A percentile compares a stretch with the other conserved stretches of the same genome.
These are phyloP conservation scores for Piromyces finnis DNA, from an alignment of 192 early-diverging fungal species.

Conservation along the genomic window DNA sequence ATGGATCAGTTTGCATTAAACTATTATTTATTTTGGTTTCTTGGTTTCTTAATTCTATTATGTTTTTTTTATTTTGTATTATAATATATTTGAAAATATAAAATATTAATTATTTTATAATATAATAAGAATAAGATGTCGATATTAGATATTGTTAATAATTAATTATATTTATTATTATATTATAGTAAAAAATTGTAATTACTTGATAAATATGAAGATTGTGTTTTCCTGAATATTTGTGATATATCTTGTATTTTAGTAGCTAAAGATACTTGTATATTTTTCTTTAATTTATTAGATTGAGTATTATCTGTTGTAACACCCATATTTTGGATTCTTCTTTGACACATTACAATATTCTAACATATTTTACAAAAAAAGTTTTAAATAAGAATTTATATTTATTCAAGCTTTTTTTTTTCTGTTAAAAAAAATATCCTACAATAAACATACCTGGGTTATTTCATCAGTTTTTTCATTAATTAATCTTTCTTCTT, in stretches of 20 bases:
- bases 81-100: no score
- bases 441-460: conserved; percentile 29
- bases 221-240: conserved; percentile 73
- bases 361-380: neutral
- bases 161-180: no score
- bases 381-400: no score
- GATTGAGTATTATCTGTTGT: conserved; percentile 17
- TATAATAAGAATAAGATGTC: no score
- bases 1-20: neutral
- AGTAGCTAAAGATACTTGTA: conserved; percentile 72
- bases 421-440: no score
- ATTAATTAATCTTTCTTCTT: conserved; percentile 29
- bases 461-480: conserved; percentile 60
- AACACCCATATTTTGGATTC: conserved; percentile 53
- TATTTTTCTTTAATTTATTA: conserved; percentile 57
- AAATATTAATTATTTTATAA: no score
- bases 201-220: conserved; percentile 69
- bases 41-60: neutral
- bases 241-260: conserved; percentile 73
- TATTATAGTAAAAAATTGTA: no score
- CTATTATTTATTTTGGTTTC: neutral
- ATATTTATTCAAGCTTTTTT: no score
- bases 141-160: no score
- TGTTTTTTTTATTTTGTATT: no score
- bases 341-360: conserved; percentile 28